Evolutionary conservation across 2,329 filamentous ascomycete species (phyloP).

Genomic region (Botryosphaeria agaves): DNA sequence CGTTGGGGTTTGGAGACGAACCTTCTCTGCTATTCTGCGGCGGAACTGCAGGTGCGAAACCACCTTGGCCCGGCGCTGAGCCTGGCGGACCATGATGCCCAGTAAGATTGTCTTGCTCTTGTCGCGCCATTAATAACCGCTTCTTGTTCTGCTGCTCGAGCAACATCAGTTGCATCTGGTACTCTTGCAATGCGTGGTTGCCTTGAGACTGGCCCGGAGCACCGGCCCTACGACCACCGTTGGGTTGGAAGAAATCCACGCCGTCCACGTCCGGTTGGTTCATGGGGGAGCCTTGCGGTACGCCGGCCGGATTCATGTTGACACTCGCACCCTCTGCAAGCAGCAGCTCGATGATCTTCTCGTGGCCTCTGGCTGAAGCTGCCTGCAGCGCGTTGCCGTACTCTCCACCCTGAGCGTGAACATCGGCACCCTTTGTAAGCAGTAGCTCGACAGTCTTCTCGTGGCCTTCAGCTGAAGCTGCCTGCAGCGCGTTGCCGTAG

Average conservation of each 20-base stretch:
- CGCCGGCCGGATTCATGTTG: constrained; percentile 40
- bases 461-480: not conserved
- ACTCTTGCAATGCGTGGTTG: constrained; percentile 72
- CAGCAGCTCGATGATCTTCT: constrained; percentile 1
- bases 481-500: not conserved
- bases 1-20: constrained; percentile 59
- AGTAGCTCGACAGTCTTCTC: not conserved
- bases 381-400: constrained; percentile 3
- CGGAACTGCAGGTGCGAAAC: constrained; percentile 49
- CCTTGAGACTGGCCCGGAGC: constrained; percentile 32
- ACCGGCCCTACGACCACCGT: constrained; percentile 13
- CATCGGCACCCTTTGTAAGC: not conserved
- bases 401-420: not conserved
- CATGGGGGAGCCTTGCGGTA: constrained; percentile 72
- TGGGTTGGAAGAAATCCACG: constrained; percentile 15
- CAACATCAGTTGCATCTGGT: constrained; percentile 79
- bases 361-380: constrained; percentile 1
- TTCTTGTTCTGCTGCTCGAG: constrained; percentile 82
- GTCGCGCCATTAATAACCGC: constrained; percentile 65
- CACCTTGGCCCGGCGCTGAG: constrained; percentile 19
- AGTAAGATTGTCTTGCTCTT: constrained; percentile 53
- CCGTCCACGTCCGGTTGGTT: constrained; percentile 56
- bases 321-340: not conserved
- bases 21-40: constrained; percentile 51
- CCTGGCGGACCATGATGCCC: constrained; percentile 26